Conservation (phyloP, 1,284 basidiomycete species). For the Apiotrichum brassicae region DNA sequence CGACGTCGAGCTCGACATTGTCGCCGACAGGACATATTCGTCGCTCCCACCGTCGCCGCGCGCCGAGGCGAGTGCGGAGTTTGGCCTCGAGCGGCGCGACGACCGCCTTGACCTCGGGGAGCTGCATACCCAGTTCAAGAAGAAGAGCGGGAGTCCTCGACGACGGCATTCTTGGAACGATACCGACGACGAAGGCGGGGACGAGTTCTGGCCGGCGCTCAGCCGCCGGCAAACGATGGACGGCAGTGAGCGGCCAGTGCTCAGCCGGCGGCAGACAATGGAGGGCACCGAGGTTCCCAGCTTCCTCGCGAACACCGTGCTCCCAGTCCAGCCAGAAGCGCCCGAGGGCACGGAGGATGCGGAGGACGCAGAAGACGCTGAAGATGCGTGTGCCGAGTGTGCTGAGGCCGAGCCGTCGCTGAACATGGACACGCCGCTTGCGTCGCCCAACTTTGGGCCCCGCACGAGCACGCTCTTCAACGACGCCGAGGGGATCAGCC, state of each 20-base stretch:
- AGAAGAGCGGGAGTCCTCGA: neutral
- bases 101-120: conserved; percentile 2
- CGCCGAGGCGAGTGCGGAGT: conserved; percentile 6
- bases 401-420: neutral
- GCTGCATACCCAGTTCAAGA: neutral
- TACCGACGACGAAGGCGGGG: neutral
- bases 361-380: too few species aligned
- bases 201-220: conserved; percentile 17
- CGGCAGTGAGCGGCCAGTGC: neutral
- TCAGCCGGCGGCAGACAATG: neutral
- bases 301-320: neutral
- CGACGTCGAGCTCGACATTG: conserved; percentile 10
- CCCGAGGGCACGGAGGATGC: neutral
- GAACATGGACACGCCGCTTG: neutral
- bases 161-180: neutral
- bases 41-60: conserved; percentile 39
- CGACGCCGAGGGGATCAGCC: conserved; percentile 1
- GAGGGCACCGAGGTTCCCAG: neutral
- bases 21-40: conserved; percentile 29
- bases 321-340: neutral
- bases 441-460: neutral
- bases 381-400: too few species aligned
- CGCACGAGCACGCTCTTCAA: neutral
- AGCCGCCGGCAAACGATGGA: conserved; percentile 9
- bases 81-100: conserved; percentile 4